Conservation (phyloP, 371 early-diverging fungal genomes). For the Amoeboaphelidium protococcarum region DNA sequence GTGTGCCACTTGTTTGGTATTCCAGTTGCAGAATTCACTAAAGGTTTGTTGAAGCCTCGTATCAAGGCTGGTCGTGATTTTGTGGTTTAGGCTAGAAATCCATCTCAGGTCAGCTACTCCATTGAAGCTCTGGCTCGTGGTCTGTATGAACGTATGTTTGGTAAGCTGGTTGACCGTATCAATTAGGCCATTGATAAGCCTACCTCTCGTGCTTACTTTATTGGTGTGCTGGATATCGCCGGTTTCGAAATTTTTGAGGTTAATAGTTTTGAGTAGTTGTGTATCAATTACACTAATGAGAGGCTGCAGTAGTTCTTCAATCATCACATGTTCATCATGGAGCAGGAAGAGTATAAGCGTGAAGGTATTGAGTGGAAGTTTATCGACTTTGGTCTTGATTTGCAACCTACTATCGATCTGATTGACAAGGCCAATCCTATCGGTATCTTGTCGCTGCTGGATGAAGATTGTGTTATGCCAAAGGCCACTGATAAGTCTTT, state of each 20-base stretch:
- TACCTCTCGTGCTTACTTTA: constrained; percentile 43
- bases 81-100: constrained; percentile 69
- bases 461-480: constrained; percentile 99
- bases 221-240: constrained; percentile 98
- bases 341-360: constrained; percentile 91
- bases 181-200: constrained; percentile 54
- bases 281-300: constrained; percentile 99
- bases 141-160: constrained; percentile 96
- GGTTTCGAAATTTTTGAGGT: constrained; percentile 98
- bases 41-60: constrained; percentile 58
- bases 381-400: constrained; percentile 96
- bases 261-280: constrained; percentile 97
- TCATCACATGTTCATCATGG: constrained; percentile 98
- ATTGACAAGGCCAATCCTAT: constrained; percentile 92
- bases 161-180: constrained; percentile 58
- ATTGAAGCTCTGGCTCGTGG: constrained; percentile 80
- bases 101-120: constrained; percentile 61
- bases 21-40: constrained; percentile 54
- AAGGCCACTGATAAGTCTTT: constrained; percentile 91
- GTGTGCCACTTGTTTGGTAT: constrained; percentile 88
- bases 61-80: constrained; percentile 92
- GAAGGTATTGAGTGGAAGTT: constrained; percentile 97
- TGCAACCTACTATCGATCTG: constrained; percentile 95
- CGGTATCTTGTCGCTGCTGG: constrained; percentile 89
- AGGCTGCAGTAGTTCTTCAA: constrained; percentile 99